These are phyloP conservation scores for Pseudonectria buxi DNA, from an alignment of 2,329 filamentous ascomycete genomes.

Conservation along the genomic window DNA sequence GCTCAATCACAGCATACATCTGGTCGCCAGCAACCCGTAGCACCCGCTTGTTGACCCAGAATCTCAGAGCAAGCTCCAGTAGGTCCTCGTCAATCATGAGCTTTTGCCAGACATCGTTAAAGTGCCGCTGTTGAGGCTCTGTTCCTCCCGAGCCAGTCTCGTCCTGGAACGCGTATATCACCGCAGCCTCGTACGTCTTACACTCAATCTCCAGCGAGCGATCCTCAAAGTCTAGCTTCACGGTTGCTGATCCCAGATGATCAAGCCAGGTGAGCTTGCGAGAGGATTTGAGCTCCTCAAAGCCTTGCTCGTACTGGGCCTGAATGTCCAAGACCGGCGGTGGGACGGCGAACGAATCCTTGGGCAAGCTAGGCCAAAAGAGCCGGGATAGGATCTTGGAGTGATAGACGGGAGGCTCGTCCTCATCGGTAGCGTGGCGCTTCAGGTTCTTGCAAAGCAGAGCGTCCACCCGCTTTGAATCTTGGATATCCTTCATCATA, in stretches of 20 bases:
- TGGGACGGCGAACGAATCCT: constrained; percentile 62
- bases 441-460: constrained; percentile 47
- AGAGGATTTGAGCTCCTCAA: constrained; percentile 72
- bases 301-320: constrained; percentile 64
- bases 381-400: constrained; percentile 84
- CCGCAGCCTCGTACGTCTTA: constrained; percentile 77
- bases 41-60: constrained; percentile 65
- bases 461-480: constrained; percentile 68
- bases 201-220: constrained; percentile 66
- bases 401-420: constrained; percentile 45
- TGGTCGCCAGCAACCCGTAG: constrained; percentile 50
- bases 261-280: constrained; percentile 87
- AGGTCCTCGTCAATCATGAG: constrained; percentile 71
- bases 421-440: constrained; percentile 6
- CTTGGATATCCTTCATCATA: constrained; percentile 89
- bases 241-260: constrained; percentile 68
- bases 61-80: constrained; percentile 58
- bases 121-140: constrained; percentile 34
- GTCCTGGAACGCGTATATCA: constrained; percentile 75
- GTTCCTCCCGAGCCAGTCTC: constrained; percentile 29
- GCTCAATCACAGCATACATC: constrained; percentile 63
- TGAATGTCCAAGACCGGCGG: constrained; percentile 53
- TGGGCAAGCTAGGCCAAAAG: constrained; percentile 82
- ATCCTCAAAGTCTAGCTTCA: constrained; percentile 79
- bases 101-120: constrained; percentile 47